Percentiles rank a stretch among this genome's conserved stretches.
Evolutionary conservation across 495 filamentous ascomycete species (phyloP).

Genomic region (Lasiosphaeria ovina): DNA sequence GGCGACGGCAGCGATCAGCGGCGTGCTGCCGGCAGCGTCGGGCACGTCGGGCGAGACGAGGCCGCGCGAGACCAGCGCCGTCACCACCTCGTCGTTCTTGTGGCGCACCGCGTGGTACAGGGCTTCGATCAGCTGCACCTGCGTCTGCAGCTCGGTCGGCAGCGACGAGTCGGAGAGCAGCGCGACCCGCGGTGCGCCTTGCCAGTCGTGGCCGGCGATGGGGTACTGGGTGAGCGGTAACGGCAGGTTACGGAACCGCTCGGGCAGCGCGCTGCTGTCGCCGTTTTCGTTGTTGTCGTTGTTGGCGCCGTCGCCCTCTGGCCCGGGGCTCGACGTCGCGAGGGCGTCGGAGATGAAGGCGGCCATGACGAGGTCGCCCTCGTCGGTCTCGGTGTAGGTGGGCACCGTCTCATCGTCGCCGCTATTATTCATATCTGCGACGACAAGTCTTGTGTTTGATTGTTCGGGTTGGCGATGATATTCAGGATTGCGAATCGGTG

Average conservation of each 20-base stretch:
- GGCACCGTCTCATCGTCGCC: conserved; percentile 9
- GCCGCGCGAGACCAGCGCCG: conserved; percentile 20
- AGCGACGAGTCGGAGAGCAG: background rate
- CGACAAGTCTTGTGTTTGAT: too few relatives aligned
- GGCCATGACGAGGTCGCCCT: background rate
- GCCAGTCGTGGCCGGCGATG: background rate
- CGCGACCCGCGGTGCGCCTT: background rate
- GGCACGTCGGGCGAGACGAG: conserved; percentile 31
- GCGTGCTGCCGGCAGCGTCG: conserved; percentile 24
- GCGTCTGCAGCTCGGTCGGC: conserved; percentile 4
- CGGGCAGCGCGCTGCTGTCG: background rate
- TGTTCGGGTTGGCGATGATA: too few relatives aligned
- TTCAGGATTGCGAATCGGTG: too few relatives aligned
- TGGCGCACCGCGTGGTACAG: conserved; percentile 22
- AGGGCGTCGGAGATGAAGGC: background rate
- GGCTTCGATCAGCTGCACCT: conserved; percentile 19
- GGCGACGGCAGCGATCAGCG: conserved; percentile 35
- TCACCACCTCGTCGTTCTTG: conserved; percentile 22
- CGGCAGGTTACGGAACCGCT: background rate
- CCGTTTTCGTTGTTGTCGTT: background rate
- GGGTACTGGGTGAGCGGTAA: background rate
- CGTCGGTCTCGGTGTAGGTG: conserved; percentile 16
- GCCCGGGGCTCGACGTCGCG: background rate
- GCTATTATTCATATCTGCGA: too few relatives aligned
- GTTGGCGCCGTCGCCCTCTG: background rate